These are phyloP conservation scores for Lizonia empirigonia DNA, from an alignment of 2,329 filamentous ascomycete species.

Conservation along the genomic window DNA sequence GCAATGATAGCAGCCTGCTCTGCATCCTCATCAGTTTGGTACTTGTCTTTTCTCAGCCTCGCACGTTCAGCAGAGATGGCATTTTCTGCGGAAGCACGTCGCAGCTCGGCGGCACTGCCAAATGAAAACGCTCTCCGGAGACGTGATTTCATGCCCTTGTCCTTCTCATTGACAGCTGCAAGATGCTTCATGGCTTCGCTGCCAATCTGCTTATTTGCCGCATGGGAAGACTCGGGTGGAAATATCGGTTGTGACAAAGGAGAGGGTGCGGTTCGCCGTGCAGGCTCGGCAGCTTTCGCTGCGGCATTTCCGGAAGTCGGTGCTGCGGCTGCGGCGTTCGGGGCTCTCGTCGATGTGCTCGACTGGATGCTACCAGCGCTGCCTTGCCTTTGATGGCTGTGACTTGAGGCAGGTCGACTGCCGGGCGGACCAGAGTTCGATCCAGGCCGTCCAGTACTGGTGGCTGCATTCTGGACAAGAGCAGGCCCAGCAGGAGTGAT, in stretches of 20 bases:
- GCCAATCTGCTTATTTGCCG: slow-evolving; percentile 25
- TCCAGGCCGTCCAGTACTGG: slow-evolving; percentile 29
- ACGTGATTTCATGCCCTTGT: slow-evolving; percentile 83
- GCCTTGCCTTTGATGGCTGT: slow-evolving; percentile 44
- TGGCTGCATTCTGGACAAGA: slow-evolving; percentile 19
- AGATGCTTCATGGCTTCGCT: slow-evolving; percentile 85
- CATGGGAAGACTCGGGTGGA: slow-evolving; percentile 39
- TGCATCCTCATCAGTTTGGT: slow-evolving; percentile 72
- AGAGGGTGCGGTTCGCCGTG: slow-evolving; percentile 53
- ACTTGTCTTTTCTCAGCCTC: slow-evolving; percentile 58
- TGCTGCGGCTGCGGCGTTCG: slow-evolving; percentile 18
- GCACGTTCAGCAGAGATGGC: slow-evolving; percentile 56
- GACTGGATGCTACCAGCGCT: slow-evolving; percentile 49
- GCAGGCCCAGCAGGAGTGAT: slow-evolving; percentile 20
- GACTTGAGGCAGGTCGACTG: slow-evolving; percentile 41
- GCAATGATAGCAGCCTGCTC: slow-evolving; percentile 91
- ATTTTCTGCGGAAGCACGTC: slow-evolving; percentile 72
- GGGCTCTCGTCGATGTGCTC: slow-evolving; percentile 34
- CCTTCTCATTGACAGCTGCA: slow-evolving; percentile 84
- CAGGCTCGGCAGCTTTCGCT: slow-evolving; percentile 46
- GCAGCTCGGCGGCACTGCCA: slow-evolving; percentile 89
- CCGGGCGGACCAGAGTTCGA: slow-evolving; percentile 39
- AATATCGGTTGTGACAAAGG: slow-evolving; percentile 55
- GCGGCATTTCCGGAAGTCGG: slow-evolving; percentile 23
- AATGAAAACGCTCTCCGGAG: slow-evolving; percentile 94